A percentile compares a stretch with the other conserved stretches of the same genome.
phyloP scores from a whole-genome alignment of 2,329 filamentous ascomycete species.

The Clonostachys rhizophaga region DNA sequence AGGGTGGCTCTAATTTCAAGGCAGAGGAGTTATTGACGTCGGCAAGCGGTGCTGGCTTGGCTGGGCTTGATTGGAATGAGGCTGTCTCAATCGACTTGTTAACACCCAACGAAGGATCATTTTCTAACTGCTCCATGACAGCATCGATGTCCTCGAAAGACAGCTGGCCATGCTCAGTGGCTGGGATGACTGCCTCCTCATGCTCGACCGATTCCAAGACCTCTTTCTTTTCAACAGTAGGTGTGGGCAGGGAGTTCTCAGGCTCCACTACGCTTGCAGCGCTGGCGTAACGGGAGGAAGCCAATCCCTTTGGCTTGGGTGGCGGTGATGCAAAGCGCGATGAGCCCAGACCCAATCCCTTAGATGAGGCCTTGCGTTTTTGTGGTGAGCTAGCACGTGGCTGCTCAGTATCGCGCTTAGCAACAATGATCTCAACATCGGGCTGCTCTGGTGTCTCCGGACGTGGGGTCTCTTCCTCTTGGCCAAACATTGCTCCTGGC shows the following conservation, averaged over 20 bases:
- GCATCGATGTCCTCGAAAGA: slow-evolving; percentile 86
- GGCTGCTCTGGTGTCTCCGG: slow-evolving; percentile 7
- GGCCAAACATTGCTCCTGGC: slow-evolving; percentile 28
- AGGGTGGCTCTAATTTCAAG: slow-evolving; percentile 42
- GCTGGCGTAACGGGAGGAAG: slow-evolving; percentile 38
- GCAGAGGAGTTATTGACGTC: slow-evolving; percentile 38
- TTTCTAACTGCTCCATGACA: slow-evolving; percentile 80
- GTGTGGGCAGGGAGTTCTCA: slow-evolving; percentile 23
- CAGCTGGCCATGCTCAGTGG: slow-evolving; percentile 18
- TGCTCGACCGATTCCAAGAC: slow-evolving; percentile 20
- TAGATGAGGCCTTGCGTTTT: slow-evolving; percentile 22
- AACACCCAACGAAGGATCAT: slow-evolving; percentile 68
- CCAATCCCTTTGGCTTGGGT: slow-evolving; percentile 33
- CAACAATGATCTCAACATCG: not conserved
- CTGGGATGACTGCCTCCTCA: slow-evolving; percentile 5
- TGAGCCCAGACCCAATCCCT: slow-evolving; percentile 25
- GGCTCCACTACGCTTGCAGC: slow-evolving; percentile 10
- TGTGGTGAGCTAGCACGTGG: slow-evolving; percentile 5
- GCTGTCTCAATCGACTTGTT: slow-evolving; percentile 52
- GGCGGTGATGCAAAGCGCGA: slow-evolving; percentile 44
- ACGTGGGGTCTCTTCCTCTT: slow-evolving; percentile 8
- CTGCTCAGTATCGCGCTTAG: not conserved
- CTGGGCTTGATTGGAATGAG: slow-evolving; percentile 16
- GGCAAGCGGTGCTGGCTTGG: slow-evolving; percentile 23
- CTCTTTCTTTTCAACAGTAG: slow-evolving; percentile 12